phyloP scores from a whole-genome alignment of 768 basidiomycete species.

The Suillus subalutaceus region DNA sequence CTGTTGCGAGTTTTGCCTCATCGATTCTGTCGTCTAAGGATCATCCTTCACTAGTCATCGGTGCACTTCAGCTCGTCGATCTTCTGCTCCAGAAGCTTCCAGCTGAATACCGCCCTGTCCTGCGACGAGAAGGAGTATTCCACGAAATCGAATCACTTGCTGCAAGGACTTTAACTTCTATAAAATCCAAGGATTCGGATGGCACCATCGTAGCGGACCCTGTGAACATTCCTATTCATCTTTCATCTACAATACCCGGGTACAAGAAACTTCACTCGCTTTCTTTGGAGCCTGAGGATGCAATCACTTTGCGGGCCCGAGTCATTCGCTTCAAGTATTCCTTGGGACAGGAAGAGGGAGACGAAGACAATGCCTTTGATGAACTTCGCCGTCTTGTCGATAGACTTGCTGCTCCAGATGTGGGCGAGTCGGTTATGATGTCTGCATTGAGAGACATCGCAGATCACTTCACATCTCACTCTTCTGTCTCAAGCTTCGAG shows the following conservation, averaged over 20 bases:
- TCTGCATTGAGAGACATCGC: constrained; percentile 76
- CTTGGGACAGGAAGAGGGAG: constrained; percentile 54
- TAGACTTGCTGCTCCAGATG: constrained; percentile 54
- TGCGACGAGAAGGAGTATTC: constrained; percentile 94
- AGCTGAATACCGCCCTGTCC: constrained; percentile 81
- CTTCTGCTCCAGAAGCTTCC: constrained; percentile 85
- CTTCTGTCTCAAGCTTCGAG: constrained; percentile 94
- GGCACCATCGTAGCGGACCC: constrained; percentile 40
- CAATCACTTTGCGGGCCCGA: constrained; percentile 88
- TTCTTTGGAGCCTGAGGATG: constrained; percentile 83
- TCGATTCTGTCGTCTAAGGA: constrained; percentile 93
- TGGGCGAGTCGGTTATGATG: constrained; percentile 64
- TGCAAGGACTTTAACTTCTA: constrained; percentile 56
- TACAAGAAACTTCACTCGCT: constrained; percentile 72
- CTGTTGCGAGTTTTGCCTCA: constrained; percentile 93
- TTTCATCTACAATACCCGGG: constrained; percentile 55
- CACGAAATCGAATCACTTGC: constrained; percentile 89
- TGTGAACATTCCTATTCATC: constrained; percentile 28
- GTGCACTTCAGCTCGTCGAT: constrained; percentile 92
- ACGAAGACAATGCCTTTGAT: constrained; percentile 64
- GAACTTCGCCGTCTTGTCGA: constrained; percentile 67
- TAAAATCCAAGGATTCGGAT: constrained; percentile 52
- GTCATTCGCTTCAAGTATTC: constrained; percentile 86
- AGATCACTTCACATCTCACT: constrained; percentile 73
- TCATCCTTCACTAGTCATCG: constrained; percentile 82